phyloP scores from a whole-genome alignment of 371 early-diverging fungal genomes.

The Hamiltosporidium magnivora region DNA sequence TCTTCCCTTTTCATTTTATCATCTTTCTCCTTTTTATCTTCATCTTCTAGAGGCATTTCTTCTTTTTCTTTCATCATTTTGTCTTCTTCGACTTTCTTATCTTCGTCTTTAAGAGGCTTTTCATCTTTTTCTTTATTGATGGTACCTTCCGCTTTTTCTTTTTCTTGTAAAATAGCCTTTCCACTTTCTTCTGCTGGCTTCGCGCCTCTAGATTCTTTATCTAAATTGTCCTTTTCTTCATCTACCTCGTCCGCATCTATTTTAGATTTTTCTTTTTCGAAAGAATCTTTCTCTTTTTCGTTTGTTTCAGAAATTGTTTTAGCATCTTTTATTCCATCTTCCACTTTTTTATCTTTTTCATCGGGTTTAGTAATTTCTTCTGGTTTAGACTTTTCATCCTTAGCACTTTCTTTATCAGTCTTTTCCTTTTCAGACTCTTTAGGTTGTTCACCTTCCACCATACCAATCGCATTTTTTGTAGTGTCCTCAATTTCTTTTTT shows the following conservation, averaged over 20 bases:
- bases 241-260: constrained; percentile 2
- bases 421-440: not conserved
- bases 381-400: too few species aligned
- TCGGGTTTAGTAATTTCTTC: not conserved
- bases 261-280: not conserved
- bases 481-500: not conserved
- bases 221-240: constrained; percentile 6
- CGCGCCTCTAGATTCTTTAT: not conserved
- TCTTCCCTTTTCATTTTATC: constrained; percentile 1
- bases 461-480: not conserved
- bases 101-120: not conserved
- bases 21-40: constrained; percentile 6
- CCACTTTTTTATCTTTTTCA: constrained; percentile 10
- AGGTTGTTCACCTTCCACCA: not conserved
- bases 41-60: not conserved
- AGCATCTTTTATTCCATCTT: constrained; percentile 13
- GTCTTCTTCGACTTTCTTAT: not conserved
- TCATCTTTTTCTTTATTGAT: not conserved
- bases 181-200: not conserved
- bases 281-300: constrained; percentile 1
- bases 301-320: not conserved
- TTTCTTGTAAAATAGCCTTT: not conserved
- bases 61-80: not conserved
- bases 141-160: constrained; percentile 3
- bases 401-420: not conserved